Evolutionary conservation across 768 basidiomycete species (phyloP), one percentile per base, ranked within the genome.

Genomic region (Kwoniella bestiolae): DNA sequence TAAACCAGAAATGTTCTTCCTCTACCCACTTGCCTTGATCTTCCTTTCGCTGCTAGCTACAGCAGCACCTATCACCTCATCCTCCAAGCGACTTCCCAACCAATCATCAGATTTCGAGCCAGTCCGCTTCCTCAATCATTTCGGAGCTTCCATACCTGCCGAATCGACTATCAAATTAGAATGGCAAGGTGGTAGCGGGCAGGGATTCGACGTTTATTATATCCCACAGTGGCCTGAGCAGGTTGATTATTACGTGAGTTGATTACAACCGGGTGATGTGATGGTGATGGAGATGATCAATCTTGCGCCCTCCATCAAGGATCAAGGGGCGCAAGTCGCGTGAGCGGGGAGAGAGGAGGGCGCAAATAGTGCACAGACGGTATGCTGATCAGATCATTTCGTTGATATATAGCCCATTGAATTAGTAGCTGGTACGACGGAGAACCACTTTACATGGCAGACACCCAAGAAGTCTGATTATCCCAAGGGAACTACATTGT

Each of bases 141-240:
- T 68, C 51, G 66, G 66, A 34, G 26, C 55, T n/a, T 23, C 26
- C 3, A 59, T 68, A 34, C 66, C 61, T 7, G 56, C 61, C 11
- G 60, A 68, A 35, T 44, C 61, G 14, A 25, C 29, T 28, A 38
- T 68, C 11, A 41, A 52, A 7, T n/a, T 68, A 23, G 61, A 56
- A 38, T 68, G 66, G 66, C 32, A 45, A 60, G 66, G 66, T 8
- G 66, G 66, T 3, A 63, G 62, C 31, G 66, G 66, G 21, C 5
- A 51, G 6, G 66, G 66, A 9, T 68, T 55, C 29, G 68, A 65
- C 53, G 62, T 69, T 1, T 69, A 65, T 47, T 69, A 69, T 53
- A 69, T 69, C 53, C 68, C 68, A 1, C 63, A 69, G 38, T 69
- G 68, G 68, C 63, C 60, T 35, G 41, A 56, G 26, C 68, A 69